Evolutionary conservation across 2,329 filamentous ascomycete species (phyloP), one percentile per base, ranked within the genome.

Genomic region (Fusarium duplospermum): DNA sequence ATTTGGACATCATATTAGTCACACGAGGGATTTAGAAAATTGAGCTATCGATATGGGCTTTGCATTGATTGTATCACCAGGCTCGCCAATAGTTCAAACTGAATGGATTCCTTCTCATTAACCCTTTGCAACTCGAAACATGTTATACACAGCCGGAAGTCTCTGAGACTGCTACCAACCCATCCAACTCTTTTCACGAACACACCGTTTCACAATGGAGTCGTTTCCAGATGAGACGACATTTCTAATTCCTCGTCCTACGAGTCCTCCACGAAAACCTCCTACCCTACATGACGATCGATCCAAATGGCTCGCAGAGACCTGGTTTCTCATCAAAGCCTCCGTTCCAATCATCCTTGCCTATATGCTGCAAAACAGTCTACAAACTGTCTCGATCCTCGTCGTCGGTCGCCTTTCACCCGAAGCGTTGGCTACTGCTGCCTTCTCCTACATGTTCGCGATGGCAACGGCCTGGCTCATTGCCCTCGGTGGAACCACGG

Each of bases 381-480:
- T 97, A 0, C 94, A 97, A 80, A 97, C 94, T 0, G 81, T 93
- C 2, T 96, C 94, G 0, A 93, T 97, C 6, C 84, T 97, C 54
- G 91, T 97, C 40, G 94, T 94, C 4, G 94, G 94, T 11, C 91
- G 93, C 4, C 85, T 94, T 0, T 95, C 93, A 0, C 92, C 94
- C 1, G 93, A 96, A 81, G 91, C 94, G 2, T 85, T 97, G 8
- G 93, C 94, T 0, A 93, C 93, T 0, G 92, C 94, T 1, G 94
- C 94, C 0, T 97, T 97, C 78, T 93, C 93, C 2, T 96, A 96
- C 85, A 97, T 97, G 94, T 97, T 97, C 76, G 94, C 94, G 64
- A 95, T 96, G 93, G 91, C 93, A 24, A 94, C 94, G 1, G 94
- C 92, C 0, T 97, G 94, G 94, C 88, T 97, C 40, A 93, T 97